These are phyloP conservation scores for Aspergillus sclerotiicarbonarius DNA, from an alignment of 495 filamentous ascomycete species.

Conservation along the genomic window DNA sequence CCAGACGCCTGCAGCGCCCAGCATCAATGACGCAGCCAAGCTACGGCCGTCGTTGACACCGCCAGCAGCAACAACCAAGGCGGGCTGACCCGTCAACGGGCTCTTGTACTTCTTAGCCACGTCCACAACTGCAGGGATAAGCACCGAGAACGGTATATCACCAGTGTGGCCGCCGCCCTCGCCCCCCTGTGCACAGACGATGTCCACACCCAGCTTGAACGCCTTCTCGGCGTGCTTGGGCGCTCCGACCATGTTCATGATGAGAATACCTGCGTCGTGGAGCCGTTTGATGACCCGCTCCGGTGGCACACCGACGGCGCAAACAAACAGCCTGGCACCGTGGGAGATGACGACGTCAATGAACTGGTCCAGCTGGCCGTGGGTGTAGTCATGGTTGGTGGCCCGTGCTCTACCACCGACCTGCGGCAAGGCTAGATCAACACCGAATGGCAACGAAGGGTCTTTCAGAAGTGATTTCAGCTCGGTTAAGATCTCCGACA, in stretches of 20 bases:
- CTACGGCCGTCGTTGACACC: conserved; percentile 70
- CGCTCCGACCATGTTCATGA: conserved; percentile 96
- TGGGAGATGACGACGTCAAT: conserved; percentile 76
- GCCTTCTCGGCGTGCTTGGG: conserved; percentile 87
- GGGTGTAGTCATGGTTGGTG: conserved; percentile 91
- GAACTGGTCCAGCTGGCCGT: conserved; percentile 76
- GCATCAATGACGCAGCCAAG: conserved; percentile 68
- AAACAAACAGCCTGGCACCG: conserved; percentile 77
- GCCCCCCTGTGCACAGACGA: conserved; percentile 80
- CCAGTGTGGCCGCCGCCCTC: conserved; percentile 81
- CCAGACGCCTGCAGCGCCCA: conserved; percentile 75
- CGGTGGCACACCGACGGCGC: conserved; percentile 80
- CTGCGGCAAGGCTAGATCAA: conserved; percentile 84
- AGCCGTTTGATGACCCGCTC: conserved; percentile 63
- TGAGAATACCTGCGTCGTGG: conserved; percentile 69
- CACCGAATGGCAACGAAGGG: conserved; percentile 72
- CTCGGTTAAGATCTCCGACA: conserved; percentile 77
- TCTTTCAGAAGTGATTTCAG: conserved; percentile 66
- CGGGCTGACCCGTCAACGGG: conserved; percentile 53
- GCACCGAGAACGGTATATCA: conserved; percentile 66
- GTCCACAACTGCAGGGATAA: conserved; percentile 75
- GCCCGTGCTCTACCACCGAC: conserved; percentile 74
- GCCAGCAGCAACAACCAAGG: conserved; percentile 72
- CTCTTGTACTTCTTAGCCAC: conserved; percentile 60
- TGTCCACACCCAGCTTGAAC: conserved; percentile 73